Percentiles rank a stretch among this genome's conserved stretches.
Conservation (phyloP, 2,329 filamentous ascomycete species). For the Aspergillus carbonarius region DNA sequence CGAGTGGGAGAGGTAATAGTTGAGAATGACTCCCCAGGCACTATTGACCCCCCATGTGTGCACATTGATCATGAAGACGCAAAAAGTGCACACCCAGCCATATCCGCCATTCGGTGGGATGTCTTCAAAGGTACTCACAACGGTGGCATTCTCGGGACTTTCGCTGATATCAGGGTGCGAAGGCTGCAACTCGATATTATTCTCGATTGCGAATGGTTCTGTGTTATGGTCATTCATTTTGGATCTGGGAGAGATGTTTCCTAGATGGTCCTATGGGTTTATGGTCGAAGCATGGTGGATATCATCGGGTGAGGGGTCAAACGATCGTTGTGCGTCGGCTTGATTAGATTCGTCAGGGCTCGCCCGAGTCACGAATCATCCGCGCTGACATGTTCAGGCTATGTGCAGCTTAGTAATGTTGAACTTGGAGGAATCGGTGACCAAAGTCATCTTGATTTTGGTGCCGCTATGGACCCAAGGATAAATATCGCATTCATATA, state of each 20-base stretch:
- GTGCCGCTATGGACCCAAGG: too few species aligned
- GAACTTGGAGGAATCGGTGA: too few species aligned
- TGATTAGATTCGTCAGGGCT: too few species aligned
- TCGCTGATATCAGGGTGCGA: background rate
- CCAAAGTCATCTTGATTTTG: too few species aligned
- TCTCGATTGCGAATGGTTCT: background rate
- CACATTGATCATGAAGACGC: constrained; percentile 29
- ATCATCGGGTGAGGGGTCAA: too few species aligned
- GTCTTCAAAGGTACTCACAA: constrained; percentile 8
- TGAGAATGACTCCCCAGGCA: constrained; percentile 46
- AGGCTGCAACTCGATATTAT: background rate
- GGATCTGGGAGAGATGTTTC: too few species aligned
- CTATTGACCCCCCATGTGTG: constrained; percentile 35
- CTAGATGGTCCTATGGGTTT: too few species aligned
- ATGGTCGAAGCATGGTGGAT: too few species aligned
- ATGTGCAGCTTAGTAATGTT: too few species aligned
- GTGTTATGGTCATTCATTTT: background rate
- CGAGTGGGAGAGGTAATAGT: constrained; percentile 39
- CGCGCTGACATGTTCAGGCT: too few species aligned
- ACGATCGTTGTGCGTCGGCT: too few species aligned
- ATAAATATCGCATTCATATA: background rate
- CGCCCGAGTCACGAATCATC: too few species aligned
- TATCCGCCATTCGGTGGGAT: constrained; percentile 30
- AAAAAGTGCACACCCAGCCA: constrained; percentile 31
- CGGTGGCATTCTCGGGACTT: background rate